Evolutionary conservation across 352 stramenopile species (phyloP).

Genomic region (Phytophthora pini): DNA sequence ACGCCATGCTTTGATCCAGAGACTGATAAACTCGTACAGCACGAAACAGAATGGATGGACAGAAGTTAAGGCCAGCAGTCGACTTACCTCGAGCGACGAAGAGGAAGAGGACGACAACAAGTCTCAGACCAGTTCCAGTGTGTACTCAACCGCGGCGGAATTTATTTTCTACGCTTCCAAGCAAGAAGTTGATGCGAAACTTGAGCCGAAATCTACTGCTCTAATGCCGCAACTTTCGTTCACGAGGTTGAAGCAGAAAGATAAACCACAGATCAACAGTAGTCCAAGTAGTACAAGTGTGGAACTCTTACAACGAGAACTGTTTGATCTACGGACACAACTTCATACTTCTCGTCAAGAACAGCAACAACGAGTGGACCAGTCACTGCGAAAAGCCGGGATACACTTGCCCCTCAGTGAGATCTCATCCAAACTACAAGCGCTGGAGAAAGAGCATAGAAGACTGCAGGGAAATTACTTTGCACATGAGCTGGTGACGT

Average conservation of each 20-base stretch:
- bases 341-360: conserved; percentile 41
- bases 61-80: not conserved
- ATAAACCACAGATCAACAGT: not conserved
- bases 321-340: conserved; percentile 40
- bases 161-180: conserved; percentile 56
- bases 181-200: not conserved
- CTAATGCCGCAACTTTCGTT: conserved; percentile 21
- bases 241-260: conserved; percentile 4
- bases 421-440: conserved; percentile 33
- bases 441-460: conserved; percentile 41
- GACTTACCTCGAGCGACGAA: conserved; percentile 4
- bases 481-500: conserved; percentile 44
- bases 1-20: conserved; percentile 50
- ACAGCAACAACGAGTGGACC: conserved; percentile 20
- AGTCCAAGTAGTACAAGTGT: not conserved
- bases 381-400: conserved; percentile 29
- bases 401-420: conserved; percentile 27
- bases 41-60: not conserved
- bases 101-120: conserved; percentile 31
- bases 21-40: conserved; percentile 37
- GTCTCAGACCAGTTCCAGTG: conserved; percentile 40
- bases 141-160: conserved; percentile 48
- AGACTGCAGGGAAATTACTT: conserved; percentile 40
- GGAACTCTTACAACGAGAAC: conserved; percentile 30
- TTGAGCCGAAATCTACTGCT: conserved; percentile 3